Evolutionary conservation across 83 land plant genomes (phyloP), one percentile per base, ranked within the genome.

Genomic region (Picea abies): DNA sequence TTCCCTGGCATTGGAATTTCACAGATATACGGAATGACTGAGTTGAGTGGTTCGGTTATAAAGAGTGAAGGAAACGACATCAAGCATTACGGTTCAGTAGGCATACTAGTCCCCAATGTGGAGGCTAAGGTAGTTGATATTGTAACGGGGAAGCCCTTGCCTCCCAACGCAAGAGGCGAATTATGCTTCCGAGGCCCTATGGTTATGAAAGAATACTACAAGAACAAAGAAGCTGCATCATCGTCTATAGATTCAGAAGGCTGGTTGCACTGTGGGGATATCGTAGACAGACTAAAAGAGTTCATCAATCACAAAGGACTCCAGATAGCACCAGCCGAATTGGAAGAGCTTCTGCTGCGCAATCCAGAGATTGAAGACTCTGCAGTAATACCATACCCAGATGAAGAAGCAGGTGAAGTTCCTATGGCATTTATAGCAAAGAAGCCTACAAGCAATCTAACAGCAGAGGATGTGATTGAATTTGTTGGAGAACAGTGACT

Each of bases 351-450:
- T 26, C 63, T 84, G 16, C 23, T 79, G 9, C 68, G 60, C n/a
- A 73, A 84, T 67, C 60, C 83, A 37, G 44, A 20, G 15, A 49
- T 84, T 22, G 71, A 80, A 26, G 85, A 84, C 67, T 62, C 83
- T 63, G 83, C 83, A 39, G 85, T 84, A 6, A 78, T 84, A 14
- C 85, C 83, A 63, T 80, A 64, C 67, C 88, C 87, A 67, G 81
- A 87, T 87, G 83, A 87, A 14, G 84, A 87, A n/a, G 87, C 88
- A 15, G 87, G 88, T n/a, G 80, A 87, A 64, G 75, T 87, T 56
- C 88, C 88, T 14, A 63, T 84, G 44, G 88, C 87, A 56, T 72
- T 60, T 60, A 76, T 87, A 12, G 88, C 77, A 4, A 39, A 25
- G 25, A 62, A 72, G 19, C 67, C 65, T 26, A 80, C 72, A 64